Evolutionary conservation across 2,329 filamentous ascomycete genomes (phyloP), one percentile per base, ranked within the genome.

Genomic region (Scopulariopsis brevicaulis): DNA sequence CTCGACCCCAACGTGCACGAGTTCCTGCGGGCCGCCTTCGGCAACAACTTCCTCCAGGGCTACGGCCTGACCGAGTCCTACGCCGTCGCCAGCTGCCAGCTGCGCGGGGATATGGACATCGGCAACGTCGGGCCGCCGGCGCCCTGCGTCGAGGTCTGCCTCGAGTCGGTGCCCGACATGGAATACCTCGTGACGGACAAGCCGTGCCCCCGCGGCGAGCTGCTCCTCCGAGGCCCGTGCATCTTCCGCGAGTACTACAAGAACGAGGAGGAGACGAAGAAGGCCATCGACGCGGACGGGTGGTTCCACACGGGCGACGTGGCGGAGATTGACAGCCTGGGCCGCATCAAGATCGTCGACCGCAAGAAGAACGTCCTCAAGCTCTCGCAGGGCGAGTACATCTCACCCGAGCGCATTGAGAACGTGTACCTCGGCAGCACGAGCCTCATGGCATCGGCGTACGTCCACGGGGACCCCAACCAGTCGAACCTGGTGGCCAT

Each of bases 281-380:
- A 94, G 73, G 79, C 86, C 0, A 77, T 97, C 53, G 90, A 93
- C 10, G 77, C 86, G 35, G 91, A 96, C 63, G 94, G 94, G 61
- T 99, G 94, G 94, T 97, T 99, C 82, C 88, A 89, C 70, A 96
- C 91, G 0, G 94, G 94, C 58, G 94, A 99, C 66, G 93, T 99
- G 63, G 90, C 85, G 67, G 82, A 85, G 62, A 79, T 99, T 25
- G 94, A 99, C 71, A 84, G 85, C 64, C 73, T 89, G 67, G 94
- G 94, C 61, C 89, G 92, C 60, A 87, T 97, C 77, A 85, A 83
- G 72, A 96, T 99, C 72, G 87, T 99, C 66, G 94, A 99, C 73
- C 91, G 94, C 66, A 87, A 91, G 74, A 99, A 99, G 87, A 97
- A 97, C 73, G 90, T 99, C n/a, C 84, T 99, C 69, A 99, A 99